Percentiles rank a stretch among this genome's conserved stretches.
These are phyloP conservation scores for Trichoderma sp. DNA, from an alignment of 2,329 filamentous ascomycete genomes.

Conservation along the genomic window DNA sequence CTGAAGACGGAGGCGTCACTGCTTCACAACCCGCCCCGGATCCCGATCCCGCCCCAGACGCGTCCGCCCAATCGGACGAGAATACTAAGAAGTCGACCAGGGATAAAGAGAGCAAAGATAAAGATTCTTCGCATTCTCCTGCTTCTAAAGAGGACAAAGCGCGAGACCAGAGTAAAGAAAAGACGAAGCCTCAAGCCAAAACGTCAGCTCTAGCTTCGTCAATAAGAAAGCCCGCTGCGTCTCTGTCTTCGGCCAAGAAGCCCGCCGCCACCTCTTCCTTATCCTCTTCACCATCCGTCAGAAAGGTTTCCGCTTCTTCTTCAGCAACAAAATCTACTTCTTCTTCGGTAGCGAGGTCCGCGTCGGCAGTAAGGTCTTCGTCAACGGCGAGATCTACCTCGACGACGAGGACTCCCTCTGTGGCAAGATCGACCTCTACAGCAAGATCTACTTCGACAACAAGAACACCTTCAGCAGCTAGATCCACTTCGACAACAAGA, in stretches of 20 bases:
- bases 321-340: neutral
- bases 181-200: constrained; percentile 21
- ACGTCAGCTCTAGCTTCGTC: neutral
- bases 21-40: constrained; percentile 14
- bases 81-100: constrained; percentile 18
- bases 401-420: neutral
- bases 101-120: constrained; percentile 19
- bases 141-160: constrained; percentile 25
- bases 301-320: constrained; percentile 3
- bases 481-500: constrained; percentile 1
- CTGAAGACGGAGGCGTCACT: constrained; percentile 4
- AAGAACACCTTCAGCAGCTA: neutral
- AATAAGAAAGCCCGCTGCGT: constrained; percentile 11
- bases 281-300: neutral
- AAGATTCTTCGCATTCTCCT: constrained; percentile 23
- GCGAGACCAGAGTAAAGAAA: constrained; percentile 28
- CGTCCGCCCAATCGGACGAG: constrained; percentile 1
- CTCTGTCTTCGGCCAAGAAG: constrained; percentile 17
- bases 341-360: neutral
- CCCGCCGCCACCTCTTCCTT: neutral
- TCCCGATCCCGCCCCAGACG: constrained; percentile 2
- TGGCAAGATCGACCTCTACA: neutral
- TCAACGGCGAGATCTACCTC: neutral
- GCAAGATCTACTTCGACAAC: constrained; percentile 3
- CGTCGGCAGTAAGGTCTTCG: neutral